Percentiles rank a stretch among this genome's conserved stretches.
Conservation (phyloP, 768 basidiomycete species). For the Suillus brevipes region DNA sequence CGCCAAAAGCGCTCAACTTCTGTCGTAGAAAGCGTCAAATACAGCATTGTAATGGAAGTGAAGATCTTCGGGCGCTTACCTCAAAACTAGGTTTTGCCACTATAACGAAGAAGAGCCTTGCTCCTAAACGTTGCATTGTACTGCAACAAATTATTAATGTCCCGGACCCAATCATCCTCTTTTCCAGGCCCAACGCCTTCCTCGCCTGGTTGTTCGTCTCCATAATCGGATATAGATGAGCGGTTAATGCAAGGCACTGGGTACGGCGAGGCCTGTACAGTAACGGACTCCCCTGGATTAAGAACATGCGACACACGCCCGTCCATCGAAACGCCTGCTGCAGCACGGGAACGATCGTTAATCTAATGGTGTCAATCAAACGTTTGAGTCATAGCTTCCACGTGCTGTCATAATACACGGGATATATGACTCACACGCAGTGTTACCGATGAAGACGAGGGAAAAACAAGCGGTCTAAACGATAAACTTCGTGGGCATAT, state of each 20-base stretch:
- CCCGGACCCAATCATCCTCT: conserved; percentile 94
- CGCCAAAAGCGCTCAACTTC: not conserved
- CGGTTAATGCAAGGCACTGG: conserved; percentile 94
- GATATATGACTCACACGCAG: conserved; percentile 54
- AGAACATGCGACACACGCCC: conserved; percentile 83
- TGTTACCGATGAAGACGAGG: conserved; percentile 74
- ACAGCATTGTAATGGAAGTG: not conserved
- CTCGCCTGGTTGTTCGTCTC: conserved; percentile 41
- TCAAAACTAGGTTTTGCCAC: conserved; percentile 38
- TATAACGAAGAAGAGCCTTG: conserved; percentile 79
- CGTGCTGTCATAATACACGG: not conserved
- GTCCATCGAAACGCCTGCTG: conserved; percentile 92
- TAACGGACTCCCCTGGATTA: conserved; percentile 82
- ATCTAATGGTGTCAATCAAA: conserved; percentile 49
- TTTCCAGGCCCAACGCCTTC: conserved; percentile 78
- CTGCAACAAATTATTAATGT: conserved; percentile 92
- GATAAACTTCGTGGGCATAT: conserved; percentile 92
- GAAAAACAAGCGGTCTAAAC: conserved; percentile 90
- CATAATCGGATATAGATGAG: conserved; percentile 66
- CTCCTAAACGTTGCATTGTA: conserved; percentile 94
- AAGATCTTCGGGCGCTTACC: not conserved
- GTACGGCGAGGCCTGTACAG: conserved; percentile 80
- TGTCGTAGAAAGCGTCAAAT: not conserved
- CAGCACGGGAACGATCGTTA: conserved; percentile 79
- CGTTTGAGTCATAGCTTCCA: conserved; percentile 7